Percentiles rank a stretch among this genome's conserved stretches.
phyloP scores from a whole-genome alignment of 2,329 filamentous ascomycete species.

The Cladosporium cucumerinum region DNA sequence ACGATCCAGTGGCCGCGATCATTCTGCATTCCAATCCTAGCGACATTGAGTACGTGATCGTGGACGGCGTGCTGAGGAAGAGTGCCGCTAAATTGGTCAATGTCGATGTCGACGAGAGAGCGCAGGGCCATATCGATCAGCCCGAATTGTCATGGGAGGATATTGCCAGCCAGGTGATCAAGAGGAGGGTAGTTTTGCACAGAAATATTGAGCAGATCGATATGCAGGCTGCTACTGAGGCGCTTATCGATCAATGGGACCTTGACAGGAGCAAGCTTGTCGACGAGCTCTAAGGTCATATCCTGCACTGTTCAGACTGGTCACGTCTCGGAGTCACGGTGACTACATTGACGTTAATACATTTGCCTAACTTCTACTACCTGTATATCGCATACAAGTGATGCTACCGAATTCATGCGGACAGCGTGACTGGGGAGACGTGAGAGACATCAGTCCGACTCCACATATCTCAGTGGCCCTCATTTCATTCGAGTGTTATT shows the following conservation, averaged over 20 bases:
- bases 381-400: neutral
- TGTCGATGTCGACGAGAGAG: slow-evolving; percentile 27
- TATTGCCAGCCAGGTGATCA: slow-evolving; percentile 14
- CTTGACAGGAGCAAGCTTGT: slow-evolving; percentile 6
- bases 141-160: slow-evolving; percentile 7
- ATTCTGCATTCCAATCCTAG: slow-evolving; percentile 41
- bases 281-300: neutral
- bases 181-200: slow-evolving; percentile 3
- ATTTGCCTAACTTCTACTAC: neutral
- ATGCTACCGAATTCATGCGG: neutral
- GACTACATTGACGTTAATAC: neutral
- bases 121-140: neutral
- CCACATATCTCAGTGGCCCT: no score
- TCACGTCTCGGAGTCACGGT: neutral
- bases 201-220: slow-evolving; percentile 7
- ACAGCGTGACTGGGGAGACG: no score
- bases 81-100: slow-evolving; percentile 30
- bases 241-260: slow-evolving; percentile 3
- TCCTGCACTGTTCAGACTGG: neutral
- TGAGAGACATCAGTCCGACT: no score
- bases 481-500: no score
- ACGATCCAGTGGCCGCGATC: slow-evolving; percentile 44
- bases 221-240: slow-evolving; percentile 5
- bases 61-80: slow-evolving; percentile 45
- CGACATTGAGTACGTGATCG: slow-evolving; percentile 45